Evolutionary conservation across 805 yeast species (phyloP).

Genomic region (Candida corydali): DNA sequence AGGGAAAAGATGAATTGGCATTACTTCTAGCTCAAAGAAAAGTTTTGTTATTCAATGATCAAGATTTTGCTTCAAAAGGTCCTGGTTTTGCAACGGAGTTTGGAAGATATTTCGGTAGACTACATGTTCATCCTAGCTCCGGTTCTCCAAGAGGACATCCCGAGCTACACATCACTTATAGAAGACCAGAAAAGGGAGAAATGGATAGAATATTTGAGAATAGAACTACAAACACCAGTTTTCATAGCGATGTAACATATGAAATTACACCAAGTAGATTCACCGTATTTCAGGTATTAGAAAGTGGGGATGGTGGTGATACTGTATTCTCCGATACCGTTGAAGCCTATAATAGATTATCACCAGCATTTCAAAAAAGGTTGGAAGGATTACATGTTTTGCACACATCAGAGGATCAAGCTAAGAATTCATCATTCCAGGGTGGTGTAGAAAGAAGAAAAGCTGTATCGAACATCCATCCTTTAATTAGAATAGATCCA

Average conservation of each 20-base stretch:
- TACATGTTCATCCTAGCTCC: slow-evolving; percentile 71
- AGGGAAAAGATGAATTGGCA: slow-evolving; percentile 67
- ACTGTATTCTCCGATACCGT: slow-evolving; percentile 70
- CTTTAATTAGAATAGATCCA: slow-evolving; percentile 69
- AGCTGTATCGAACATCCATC: slow-evolving; percentile 61
- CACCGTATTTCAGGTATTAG: slow-evolving; percentile 63
- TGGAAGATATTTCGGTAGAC: slow-evolving; percentile 64
- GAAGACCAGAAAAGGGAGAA: slow-evolving; percentile 41
- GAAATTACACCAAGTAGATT: slow-evolving; percentile 71
- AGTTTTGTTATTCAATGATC: slow-evolving; percentile 62
- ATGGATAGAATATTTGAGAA: slow-evolving; percentile 30
- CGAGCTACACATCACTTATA: slow-evolving; percentile 59
- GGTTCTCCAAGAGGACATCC: slow-evolving; percentile 67
- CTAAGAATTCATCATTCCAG: slow-evolving; percentile 44
- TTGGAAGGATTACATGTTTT: slow-evolving; percentile 60
- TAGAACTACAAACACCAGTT: slow-evolving; percentile 38
- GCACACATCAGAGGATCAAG: slow-evolving; percentile 72
- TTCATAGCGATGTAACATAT: slow-evolving; percentile 76
- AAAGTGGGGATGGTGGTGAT: slow-evolving; percentile 68
- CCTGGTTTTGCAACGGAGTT: slow-evolving; percentile 48
- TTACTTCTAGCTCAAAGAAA: slow-evolving; percentile 65
- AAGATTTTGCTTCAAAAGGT: slow-evolving; percentile 55
- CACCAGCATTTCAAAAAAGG: slow-evolving; percentile 58
- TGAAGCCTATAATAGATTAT: slow-evolving; percentile 69
- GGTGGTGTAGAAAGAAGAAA: slow-evolving; percentile 69